Evolutionary conservation across 2,329 filamentous ascomycete genomes (phyloP), one percentile per base, ranked within the genome.

Genomic region (Pseudogymnoascus sp.): DNA sequence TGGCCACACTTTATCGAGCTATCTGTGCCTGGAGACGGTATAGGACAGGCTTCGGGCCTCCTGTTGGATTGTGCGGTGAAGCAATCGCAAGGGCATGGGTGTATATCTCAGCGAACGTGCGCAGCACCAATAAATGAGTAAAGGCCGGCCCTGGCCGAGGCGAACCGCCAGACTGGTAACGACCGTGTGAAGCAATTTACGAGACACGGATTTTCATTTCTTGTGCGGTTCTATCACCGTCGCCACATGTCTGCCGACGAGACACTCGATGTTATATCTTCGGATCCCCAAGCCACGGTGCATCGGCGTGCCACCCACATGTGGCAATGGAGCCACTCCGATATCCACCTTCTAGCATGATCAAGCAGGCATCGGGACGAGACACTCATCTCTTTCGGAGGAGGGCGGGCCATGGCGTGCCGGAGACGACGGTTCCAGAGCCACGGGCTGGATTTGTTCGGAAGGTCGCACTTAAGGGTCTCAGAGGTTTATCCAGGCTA

Each of bases 41-140:
- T 18, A 32, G 9, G 43, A 2, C 25, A 54, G 25, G 43, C 28
- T 18, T 54, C 12, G 25, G 25, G 14, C 43, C 43, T 18, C n/a
- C 2, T 54, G 43, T 12, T 6, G 28, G 25, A 25, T 11, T 50
- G 43, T 50, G 25, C 43, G 14, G 25, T 30, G 41, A 28, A n/a
- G 43, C 25, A 25, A n/a, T 18, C 20, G 22, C 2, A 54, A 32
- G 41, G 43, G 4, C 43, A 54, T 54, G 43, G 43, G 28, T 32
- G 43, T 54, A 54, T 54, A 54, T 32, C 30, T 54, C 43, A 54
- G 43, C n/a, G 28, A 54, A 54, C 43, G 43, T 54, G 43, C 43
- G 28, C 43, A 5, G n/a, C 18, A 32, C 43, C 9, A 18, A 14
- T 18, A 12, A 12, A 18, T 32, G 43, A 25, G 28, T 12, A 2